A percentile compares a stretch with the other conserved stretches of the same genome.
Conservation (phyloP, 202 grass and related monocot genomes). For the Hordeum pubiflorum region DNA sequence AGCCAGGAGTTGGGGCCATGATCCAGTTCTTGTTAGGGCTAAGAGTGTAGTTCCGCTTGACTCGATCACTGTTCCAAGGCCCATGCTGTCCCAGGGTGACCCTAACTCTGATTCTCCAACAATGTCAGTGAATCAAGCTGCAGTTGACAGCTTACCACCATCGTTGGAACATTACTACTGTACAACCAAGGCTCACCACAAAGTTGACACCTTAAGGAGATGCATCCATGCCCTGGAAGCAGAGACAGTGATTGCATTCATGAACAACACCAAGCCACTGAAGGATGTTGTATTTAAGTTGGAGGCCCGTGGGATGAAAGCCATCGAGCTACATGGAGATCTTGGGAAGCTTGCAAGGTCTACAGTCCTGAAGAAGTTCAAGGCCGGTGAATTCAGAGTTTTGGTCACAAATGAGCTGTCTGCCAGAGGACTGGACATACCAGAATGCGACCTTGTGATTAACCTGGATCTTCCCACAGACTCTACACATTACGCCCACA, state of each 20-base stretch:
- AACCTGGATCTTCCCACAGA: conserved; percentile 96
- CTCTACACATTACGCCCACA: conserved; percentile 81
- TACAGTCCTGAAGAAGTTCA: conserved; percentile 81
- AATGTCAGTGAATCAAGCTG: conserved; percentile 52
- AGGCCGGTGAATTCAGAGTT: conserved; percentile 74
- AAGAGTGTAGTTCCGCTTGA: conserved; percentile 76
- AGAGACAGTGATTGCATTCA: conserved; percentile 74
- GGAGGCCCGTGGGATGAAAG: conserved; percentile 78
- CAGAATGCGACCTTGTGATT: conserved; percentile 89
- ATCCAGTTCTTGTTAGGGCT: conserved; percentile 72
- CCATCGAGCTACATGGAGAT: conserved; percentile 78
- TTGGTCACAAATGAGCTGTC: conserved; percentile 86
- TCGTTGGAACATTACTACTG: conserved; percentile 82
- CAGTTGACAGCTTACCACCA: conserved; percentile 73
- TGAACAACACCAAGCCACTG: conserved; percentile 87
- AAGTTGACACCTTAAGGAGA: conserved; percentile 84
- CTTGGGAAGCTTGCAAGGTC: conserved; percentile 80
- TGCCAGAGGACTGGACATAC: conserved; percentile 82
- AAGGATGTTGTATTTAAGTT: conserved; percentile 98
- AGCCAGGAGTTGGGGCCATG: conserved; percentile 81
- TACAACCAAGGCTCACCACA: conserved; percentile 76
- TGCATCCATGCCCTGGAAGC: conserved; percentile 75
- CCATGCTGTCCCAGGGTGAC: conserved; percentile 24
- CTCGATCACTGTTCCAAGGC: conserved; percentile 46
- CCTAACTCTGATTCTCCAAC: conserved; percentile 26